Base-by-base conservation (phyloP, 768 basidiomycete species). In the Cystobasidium onofrii region DNA sequence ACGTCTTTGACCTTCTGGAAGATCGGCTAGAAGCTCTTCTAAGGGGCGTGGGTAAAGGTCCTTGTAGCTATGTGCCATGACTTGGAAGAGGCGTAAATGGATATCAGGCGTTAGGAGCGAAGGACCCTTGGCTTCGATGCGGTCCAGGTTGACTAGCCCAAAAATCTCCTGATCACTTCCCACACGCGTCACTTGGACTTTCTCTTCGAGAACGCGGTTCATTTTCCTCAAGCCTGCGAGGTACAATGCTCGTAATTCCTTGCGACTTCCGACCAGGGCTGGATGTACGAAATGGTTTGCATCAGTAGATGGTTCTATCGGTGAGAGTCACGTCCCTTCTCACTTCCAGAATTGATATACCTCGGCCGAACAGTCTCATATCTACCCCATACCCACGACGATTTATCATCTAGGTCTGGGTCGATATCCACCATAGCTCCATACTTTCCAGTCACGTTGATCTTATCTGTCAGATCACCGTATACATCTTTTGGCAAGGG, bases 161-260 rank as follows among this genome's bases (percentile, higher is more conserved):
- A 64, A 46, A 2, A 64, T 64, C 23, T 64, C 63, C 36, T 64
- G 63, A 64, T 64, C 63, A 23, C 63, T 64, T 27, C 63, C 63
- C 27, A 64, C 63, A 27, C 39, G 36, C 13, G 63, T 64, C 12
- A 64, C 63, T 12, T 64, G 25, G 13, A 64, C 27, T 15, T 27
- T 25, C 13, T 43, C 39, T 12, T 64, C 63, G 4, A 46, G 10
- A 4, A 64, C 63, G 15, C 39, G 23, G 20, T 64, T 46, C 44
- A 46, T 46, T 34, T 41, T 41, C 12, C 27, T 34, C 31, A 46
- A 20, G 25, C 39, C 63, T 39, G 63, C 63, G 17, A 27, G 7
- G 36, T 64, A 64, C 7, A 64, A 17, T 41, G 6, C 44, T 46
- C 36, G 36, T 27, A 41, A 43, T 20, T 64, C 12, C 39, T 46